Evolutionary conservation across 2,329 filamentous ascomycete species (phyloP), one percentile per base, ranked within the genome.

Genomic region (Dryadomyces sulphureus): DNA sequence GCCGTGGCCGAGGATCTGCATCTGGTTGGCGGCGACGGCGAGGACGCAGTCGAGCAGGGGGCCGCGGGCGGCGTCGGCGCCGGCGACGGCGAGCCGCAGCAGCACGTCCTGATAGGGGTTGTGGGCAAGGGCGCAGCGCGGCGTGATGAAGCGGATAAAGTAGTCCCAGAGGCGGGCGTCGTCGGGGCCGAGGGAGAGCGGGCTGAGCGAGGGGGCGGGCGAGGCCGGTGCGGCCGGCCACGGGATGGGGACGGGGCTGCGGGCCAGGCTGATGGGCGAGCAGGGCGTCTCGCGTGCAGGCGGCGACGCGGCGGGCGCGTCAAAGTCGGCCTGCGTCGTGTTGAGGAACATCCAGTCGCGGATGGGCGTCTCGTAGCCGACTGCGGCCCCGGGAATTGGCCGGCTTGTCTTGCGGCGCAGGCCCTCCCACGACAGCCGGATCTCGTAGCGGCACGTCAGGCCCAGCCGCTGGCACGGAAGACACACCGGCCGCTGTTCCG

Each of bases 31-130:
- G 6, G 57, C 54, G 1, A 54, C 55, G 8, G 56, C 54, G 45
- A 60, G 49, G 36, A 59, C 50, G 39, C 54, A 57, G 38, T 57
- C 54, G 43, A 59, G 55, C 3, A 60, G 48, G 7, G 34, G 21
- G 1, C 22, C 22, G 1, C 16, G 21, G 2, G 32, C 3, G 1
- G 27, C 27, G 4, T 32, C 27, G 4, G 9, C 27, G 27, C 27
- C 27, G 5, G n/a, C 9, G 2, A 35, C 42, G 5, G 42, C 42
- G 7, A 44, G 32, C 12, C 42, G 42, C 3, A 44, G 32, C 20
- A 44, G 22, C 32, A 44, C 42, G 12, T 44, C 22, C 6, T 36
- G 32, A 4, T 27, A 44, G 3, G 34, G 42, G n/a, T 38, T 38
- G 42, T 38, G 4, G 21, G 21, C 20, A 2, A 44, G 16, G 11